Evolutionary conservation across 2,329 filamentous ascomycete species (phyloP), one percentile per base, ranked within the genome.

Genomic region (Boeremia lycopersici): DNA sequence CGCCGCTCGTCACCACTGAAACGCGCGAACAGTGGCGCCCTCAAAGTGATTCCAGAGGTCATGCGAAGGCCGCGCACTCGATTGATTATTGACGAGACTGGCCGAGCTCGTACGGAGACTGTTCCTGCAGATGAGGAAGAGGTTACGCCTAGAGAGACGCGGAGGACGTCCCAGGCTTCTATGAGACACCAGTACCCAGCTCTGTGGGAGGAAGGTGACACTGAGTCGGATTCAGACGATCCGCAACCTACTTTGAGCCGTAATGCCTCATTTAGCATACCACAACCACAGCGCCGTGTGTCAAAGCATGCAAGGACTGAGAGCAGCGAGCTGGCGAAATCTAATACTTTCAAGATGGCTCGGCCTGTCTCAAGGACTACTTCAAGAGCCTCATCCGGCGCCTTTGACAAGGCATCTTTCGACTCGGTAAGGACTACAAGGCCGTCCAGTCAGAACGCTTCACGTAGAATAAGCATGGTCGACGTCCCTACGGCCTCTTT

Each of bases 1-100:
- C 74, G 79, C 11, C 76, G 75, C 29, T 73, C 77, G 3, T 82
- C 79, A 13, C 79, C 79, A 0, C 54, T 81, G 19, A 82, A 82
- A 64, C 72, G 79, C 8, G 69, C 74, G 53, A 77, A 67, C 42
- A 68, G 75, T 30, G 69, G 73, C 2, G 74, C 74, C 13, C 71
- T 81, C 3, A 74, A 74, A 31, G 73, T 78, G 7, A 81, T 82
- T 12, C 78, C 78, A 3, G 79, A 81, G 59, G 63, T 74, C 41
- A 65, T 74, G 47, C 70, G 71, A 56, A 73, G 74, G 48, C 72
- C 75, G 9, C 72, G 74, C 44, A 77, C 76, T 41, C 76, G 78
- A 7, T 74, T 82, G 17, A 70, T 81, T 33, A 74, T 82, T 31
- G 79, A 81, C 58, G 78, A 80, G 57, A 77, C 70, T 45, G 79